Percentiles rank a stretch among this genome's conserved stretches.
These are phyloP conservation scores for Mallotus japonicus DNA, from an alignment of 441 rosid species.

Conservation along the genomic window DNA sequence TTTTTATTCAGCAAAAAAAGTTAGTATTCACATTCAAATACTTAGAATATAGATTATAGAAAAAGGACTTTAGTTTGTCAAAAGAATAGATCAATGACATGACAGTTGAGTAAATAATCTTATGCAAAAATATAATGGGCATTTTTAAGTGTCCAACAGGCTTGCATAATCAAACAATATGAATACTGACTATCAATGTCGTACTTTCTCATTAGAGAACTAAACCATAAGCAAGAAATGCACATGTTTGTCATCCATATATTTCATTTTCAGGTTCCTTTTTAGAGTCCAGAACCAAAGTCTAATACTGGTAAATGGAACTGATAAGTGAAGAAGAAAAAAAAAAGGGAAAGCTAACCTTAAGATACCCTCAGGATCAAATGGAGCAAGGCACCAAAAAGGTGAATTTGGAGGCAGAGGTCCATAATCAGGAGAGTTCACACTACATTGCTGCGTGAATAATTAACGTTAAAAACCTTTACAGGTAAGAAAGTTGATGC, in stretches of 20 bases:
- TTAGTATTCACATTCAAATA: slow-evolving; percentile 10
- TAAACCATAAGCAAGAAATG: background rate
- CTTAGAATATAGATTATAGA: background rate
- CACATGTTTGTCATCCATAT: background rate
- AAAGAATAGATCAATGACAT: background rate
- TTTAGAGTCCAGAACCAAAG: background rate
- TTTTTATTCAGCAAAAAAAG: slow-evolving; percentile 11
- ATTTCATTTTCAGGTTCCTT: slow-evolving; percentile 7
- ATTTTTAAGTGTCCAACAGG: background rate
- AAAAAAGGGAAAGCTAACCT: slow-evolving; percentile 33
- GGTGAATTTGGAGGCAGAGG: slow-evolving; percentile 58
- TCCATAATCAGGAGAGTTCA: slow-evolving; percentile 64
- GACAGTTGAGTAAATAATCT: background rate
- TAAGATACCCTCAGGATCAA: slow-evolving; percentile 63
- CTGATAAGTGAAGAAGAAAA: background rate
- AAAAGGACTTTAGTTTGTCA: background rate
- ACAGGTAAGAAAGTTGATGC: slow-evolving; percentile 1
- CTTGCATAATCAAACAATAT: background rate
- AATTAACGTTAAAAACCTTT: slow-evolving; percentile 9
- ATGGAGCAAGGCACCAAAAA: slow-evolving; percentile 64
- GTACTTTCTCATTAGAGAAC: background rate
- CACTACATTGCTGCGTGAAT: slow-evolving; percentile 53
- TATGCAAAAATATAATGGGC: background rate
- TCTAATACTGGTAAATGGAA: background rate
- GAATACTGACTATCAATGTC: background rate